Evolutionary conservation across 176 grass and related monocot genomes (phyloP).

Genomic region (Leersia perrieri): DNA sequence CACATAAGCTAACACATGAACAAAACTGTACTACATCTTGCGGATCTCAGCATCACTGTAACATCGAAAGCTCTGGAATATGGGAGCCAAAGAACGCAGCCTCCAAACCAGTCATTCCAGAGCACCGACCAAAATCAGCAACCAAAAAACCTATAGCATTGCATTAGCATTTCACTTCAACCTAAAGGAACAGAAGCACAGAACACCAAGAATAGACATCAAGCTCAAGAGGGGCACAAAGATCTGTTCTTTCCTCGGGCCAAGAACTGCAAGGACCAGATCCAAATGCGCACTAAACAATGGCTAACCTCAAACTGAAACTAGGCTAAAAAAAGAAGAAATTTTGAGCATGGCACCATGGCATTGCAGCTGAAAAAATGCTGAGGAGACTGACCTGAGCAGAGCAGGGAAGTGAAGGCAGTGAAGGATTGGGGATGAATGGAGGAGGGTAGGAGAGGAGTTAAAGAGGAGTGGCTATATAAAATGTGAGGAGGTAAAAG

Average conservation of each 20-base stretch:
- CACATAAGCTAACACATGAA: constrained; percentile 18
- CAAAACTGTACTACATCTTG: not conserved
- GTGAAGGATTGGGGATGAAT: constrained; percentile 19
- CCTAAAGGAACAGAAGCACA: constrained; percentile 31
- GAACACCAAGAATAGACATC: constrained; percentile 5
- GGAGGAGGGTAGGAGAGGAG: not conserved
- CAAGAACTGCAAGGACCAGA: constrained; percentile 37
- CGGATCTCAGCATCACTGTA: constrained; percentile 31
- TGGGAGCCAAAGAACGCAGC: not conserved
- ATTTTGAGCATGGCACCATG: constrained; percentile 3
- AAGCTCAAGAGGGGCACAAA: not conserved
- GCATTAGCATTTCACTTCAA: constrained; percentile 31
- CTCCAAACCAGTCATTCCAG: not conserved
- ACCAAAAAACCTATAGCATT: not conserved
- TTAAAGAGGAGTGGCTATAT: constrained; percentile 38
- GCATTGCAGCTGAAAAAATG: not conserved
- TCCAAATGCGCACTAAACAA: constrained; percentile 27
- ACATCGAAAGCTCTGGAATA: not conserved
- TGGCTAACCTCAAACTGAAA: constrained; percentile 1
- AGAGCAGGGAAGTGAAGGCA: constrained; percentile 36
- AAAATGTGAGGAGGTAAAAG: constrained; percentile 44
- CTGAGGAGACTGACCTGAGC: constrained; percentile 55
- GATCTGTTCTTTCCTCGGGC: constrained; percentile 36
- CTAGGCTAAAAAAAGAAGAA: not conserved
- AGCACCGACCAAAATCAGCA: not conserved